Base-by-base conservation (phyloP, 169 alveolate genomes). In the Miamiensis avidus region DNA sequence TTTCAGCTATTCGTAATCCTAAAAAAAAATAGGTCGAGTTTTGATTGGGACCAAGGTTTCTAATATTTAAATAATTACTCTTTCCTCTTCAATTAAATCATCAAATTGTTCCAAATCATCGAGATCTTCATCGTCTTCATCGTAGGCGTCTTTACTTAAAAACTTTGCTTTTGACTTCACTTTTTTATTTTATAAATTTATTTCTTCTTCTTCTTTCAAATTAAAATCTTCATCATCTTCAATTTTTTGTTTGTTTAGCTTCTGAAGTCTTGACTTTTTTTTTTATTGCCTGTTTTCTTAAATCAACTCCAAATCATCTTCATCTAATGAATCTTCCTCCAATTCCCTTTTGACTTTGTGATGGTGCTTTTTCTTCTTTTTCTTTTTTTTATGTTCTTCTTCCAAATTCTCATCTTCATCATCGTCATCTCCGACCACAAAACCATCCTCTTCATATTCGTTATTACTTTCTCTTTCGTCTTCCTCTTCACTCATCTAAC, bases 401-500 rank as follows among this genome's bases (percentile, higher is more conserved):
- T 65, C 76, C 6, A 6, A 15, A 74, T 49, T 76, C 20, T 28
- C 75, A 28, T 49, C 84, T 33, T 79, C 84, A 29, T 32, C 65
- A 29, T 79, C 84, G n/a, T 75, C 87, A 49, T 79, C 85, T 64
- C 49, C 76, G n/a, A 81, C 87, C 30, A 74, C 88, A 31, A 82
- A 83, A 0, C 84, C 88, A 26, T 81, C 84, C 25, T 87, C 75
- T 1, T 86, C 87, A 29, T 84, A 89, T 27, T 91, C 92, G 64
- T 88, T 89, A 11, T 82, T 82, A 34, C 81, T 90, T 31, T 84
- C 91, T 32, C 74, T 83, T 27, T 82, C 89, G 25, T 89, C 94
- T 31, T 81, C 89, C 26, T 88, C 92, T 74, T 91, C 81, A 74
- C 72, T 82, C 34, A 34, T 0, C 74, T 11, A 33, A 29, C 49